Conservation (phyloP, 2,329 filamentous ascomycete species). For the Neofusicoccum ribis region DNA sequence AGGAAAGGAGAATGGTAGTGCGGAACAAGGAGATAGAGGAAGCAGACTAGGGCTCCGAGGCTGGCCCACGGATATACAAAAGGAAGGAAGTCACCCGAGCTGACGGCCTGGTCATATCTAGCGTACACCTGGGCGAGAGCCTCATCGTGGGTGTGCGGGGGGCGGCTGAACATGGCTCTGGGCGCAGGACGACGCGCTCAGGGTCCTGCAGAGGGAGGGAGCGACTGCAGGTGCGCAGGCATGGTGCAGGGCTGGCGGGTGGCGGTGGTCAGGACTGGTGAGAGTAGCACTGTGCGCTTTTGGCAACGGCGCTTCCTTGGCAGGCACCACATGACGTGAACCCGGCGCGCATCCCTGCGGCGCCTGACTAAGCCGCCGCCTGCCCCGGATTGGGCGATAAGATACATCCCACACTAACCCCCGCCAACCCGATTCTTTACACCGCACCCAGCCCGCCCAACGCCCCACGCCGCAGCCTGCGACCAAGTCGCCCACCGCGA, state of each 20-base stretch:
- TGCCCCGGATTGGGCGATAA: background rate
- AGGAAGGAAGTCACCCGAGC: conserved; percentile 41
- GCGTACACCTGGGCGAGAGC: conserved; percentile 37
- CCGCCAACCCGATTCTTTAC: conserved; percentile 11
- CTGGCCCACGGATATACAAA: conserved; percentile 47
- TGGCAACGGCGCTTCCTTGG: conserved; percentile 1
- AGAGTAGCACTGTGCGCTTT: background rate
- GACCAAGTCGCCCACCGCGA: background rate
- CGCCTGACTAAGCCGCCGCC: background rate
- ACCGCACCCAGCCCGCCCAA: conserved; percentile 2
- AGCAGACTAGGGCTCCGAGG: conserved; percentile 41
- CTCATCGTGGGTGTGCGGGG: conserved; percentile 31
- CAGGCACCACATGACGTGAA: conserved; percentile 13
- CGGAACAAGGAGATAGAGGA: conserved; percentile 56
- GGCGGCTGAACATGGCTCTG: conserved; percentile 9
- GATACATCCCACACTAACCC: background rate
- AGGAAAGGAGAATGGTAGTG: conserved; percentile 43
- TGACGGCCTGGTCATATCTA: conserved; percentile 42
- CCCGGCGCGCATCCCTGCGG: background rate
- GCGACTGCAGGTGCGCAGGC: background rate
- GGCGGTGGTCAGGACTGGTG: background rate
- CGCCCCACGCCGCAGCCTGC: background rate
- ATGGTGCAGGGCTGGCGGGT: background rate
- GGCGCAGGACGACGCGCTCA: conserved; percentile 27
- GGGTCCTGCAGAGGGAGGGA: background rate